Percentiles rank a stretch among this genome's conserved stretches.
Conservation (phyloP, 176 grass and related monocot genomes). For the Pontederia crassipes region DNA sequence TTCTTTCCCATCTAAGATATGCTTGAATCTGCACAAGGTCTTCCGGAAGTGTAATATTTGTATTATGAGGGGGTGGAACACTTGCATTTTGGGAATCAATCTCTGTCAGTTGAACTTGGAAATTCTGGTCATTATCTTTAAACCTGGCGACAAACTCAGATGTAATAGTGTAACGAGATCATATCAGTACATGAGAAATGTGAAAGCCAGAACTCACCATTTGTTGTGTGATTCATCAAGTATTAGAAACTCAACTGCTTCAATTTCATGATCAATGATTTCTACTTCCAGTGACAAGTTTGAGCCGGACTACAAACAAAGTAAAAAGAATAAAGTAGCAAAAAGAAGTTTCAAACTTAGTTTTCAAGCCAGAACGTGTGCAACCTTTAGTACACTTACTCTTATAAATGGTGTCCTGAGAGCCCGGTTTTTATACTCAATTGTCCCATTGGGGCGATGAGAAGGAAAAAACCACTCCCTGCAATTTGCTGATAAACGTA, state of each 20-base stretch:
- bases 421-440: conserved; percentile 62
- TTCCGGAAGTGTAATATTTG: conserved; percentile 55
- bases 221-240: conserved; percentile 65
- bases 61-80: conserved; percentile 27
- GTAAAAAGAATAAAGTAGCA: conserved; percentile 3
- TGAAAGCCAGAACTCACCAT: conserved; percentile 42
- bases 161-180: neutral
- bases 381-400: conserved; percentile 30
- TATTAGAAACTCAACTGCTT: conserved; percentile 85
- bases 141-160: conserved; percentile 39
- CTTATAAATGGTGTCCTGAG: conserved; percentile 68
- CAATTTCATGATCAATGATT: conserved; percentile 64
- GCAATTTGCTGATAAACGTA: conserved; percentile 6
- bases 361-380: neutral
- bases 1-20: conserved; percentile 95
- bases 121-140: conserved; percentile 85
- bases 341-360: conserved; percentile 5
- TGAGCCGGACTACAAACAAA: conserved; percentile 47
- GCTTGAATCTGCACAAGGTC: conserved; percentile 98
- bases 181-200: neutral
- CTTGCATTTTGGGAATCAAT: conserved; percentile 22
- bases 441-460: conserved; percentile 50
- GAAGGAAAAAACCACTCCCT: conserved; percentile 72
- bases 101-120: conserved; percentile 47
- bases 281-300: conserved; percentile 60